phyloP scores from a whole-genome alignment of 2,329 filamentous ascomycete species.

The Ophiognomonia clavigignenti-juglandacearum region DNA sequence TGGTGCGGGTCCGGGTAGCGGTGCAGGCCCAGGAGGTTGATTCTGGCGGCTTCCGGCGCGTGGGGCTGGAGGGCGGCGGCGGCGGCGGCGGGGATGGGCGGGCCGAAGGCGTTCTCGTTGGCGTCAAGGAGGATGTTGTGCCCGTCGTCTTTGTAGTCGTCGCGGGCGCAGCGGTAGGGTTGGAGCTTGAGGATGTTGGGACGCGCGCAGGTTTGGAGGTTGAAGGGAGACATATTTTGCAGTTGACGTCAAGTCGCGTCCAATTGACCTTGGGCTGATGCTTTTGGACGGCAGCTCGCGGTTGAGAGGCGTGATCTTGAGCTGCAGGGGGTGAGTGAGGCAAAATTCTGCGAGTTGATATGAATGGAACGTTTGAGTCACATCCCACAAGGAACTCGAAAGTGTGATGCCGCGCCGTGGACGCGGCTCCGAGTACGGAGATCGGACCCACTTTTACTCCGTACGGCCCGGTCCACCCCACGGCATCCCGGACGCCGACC shows the following conservation, averaged over 20 bases:
- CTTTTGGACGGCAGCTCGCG: no score
- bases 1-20: constrained; percentile 98
- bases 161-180: constrained; percentile 76
- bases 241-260: constrained; percentile 6
- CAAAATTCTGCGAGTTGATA: no score
- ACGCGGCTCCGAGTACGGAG: constrained; percentile 16
- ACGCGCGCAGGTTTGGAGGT: constrained; percentile 69
- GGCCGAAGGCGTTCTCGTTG: constrained; percentile 95
- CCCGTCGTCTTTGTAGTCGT: constrained; percentile 98
- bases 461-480: neutral
- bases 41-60: constrained; percentile 33
- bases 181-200: constrained; percentile 72
- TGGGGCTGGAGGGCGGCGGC: constrained; percentile 35
- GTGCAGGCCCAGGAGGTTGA: constrained; percentile 80
- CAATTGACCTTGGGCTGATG: neutral
- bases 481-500: neutral
- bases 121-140: constrained; percentile 94
- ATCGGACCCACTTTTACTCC: neutral
- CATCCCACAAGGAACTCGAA: no score
- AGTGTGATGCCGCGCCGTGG: neutral
- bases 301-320: no score
- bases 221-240: constrained; percentile 57
- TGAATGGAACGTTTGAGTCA: no score
- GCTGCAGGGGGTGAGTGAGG: no score
- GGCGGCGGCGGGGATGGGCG: constrained; percentile 58